These are phyloP conservation scores for Fusarium tjaetaba DNA, from an alignment of 2,329 filamentous ascomycete species.

Conservation along the genomic window DNA sequence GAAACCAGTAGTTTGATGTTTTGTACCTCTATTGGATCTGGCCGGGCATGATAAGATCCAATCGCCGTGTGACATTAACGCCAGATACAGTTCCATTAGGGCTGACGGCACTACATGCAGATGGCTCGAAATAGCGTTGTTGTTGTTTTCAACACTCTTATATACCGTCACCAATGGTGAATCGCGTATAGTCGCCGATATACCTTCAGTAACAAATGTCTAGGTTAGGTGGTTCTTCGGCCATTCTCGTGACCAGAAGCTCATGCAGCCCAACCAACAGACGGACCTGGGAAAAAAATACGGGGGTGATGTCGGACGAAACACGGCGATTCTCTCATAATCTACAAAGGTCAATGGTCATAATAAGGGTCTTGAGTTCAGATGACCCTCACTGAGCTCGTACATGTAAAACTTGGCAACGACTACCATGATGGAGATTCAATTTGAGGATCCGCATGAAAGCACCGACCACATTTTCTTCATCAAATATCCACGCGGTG, in stretches of 20 bases:
- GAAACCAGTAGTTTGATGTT: slow-evolving; percentile 1
- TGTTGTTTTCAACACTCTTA: not conserved
- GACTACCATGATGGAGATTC: not conserved
- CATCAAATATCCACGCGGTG: not conserved
- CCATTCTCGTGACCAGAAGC: slow-evolving; percentile 27
- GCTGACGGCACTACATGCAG: not conserved
- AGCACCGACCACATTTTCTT: slow-evolving; percentile 16
- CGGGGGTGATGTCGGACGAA: slow-evolving; percentile 20
- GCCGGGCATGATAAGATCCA: slow-evolving; percentile 28
- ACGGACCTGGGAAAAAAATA: not conserved
- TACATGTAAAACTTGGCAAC: not conserved
- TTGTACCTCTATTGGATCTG: slow-evolving; percentile 15
- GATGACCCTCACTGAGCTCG: slow-evolving; percentile 16
- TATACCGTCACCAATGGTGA: slow-evolving; percentile 24
- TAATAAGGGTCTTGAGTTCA: slow-evolving; percentile 4
- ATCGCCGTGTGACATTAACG: slow-evolving; percentile 14
- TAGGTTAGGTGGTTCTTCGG: not conserved
- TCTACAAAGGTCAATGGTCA: slow-evolving; percentile 5
- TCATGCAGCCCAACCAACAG: slow-evolving; percentile 19
- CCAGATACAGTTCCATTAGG: slow-evolving; percentile 8
- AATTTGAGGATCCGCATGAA: slow-evolving; percentile 7
- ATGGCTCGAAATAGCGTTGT: not conserved
- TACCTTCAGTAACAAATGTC: not conserved
- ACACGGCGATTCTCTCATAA: slow-evolving; percentile 11
- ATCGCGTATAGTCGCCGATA: slow-evolving; percentile 29